Base-by-base conservation (phyloP, 129 eudicot genomes). In the Centaurea solstitialis region DNA sequence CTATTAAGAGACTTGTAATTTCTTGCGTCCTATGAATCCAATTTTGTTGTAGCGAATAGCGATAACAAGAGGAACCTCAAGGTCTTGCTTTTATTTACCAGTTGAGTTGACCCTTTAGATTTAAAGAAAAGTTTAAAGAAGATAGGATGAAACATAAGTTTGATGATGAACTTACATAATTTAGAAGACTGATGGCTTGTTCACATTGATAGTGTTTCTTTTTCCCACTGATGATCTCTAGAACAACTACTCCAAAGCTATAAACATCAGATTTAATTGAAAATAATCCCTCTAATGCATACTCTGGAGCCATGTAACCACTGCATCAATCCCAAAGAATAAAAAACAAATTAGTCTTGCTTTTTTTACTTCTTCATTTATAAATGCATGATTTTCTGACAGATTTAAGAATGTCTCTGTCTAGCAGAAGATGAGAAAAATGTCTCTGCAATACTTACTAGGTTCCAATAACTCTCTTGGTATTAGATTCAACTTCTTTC, bases 281-380 rank as follows among this genome's bases (percentile, higher is more conserved):
- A 68, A 83, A 87, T 21, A 80, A 57, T 22, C 90, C 90, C 62
- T 83, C 87, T 21, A 83, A 66, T 0, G 87, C 90, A 67, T 87
- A 87, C 80, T 87, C 90, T 17, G 90, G 90, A 47, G 90, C 78
- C 90, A 87, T 87, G 67, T 87, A 87, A 17, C 90, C 87, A 39
- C 90, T 87, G 83, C 68, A 72, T 76, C 47, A 45, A 70, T 10
- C 20, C 20, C 74, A 72, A 5, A 20, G 12, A 18, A 45, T 24
- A 4, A 76, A 18, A 5, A 18, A 11, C 18, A 9, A 61, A 40
- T 77, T 65, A 53, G 21, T 53, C 21, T 53, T 53, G 17, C 17
- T 53, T 53, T 53, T 21, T 15, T 15, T 15, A 53, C n/a, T 53
- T 53, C 62, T 53, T 53, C 62, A 53, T 53, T 57, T 50, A 50